Evolutionary conservation across 129 eudicot genomes (phyloP).

Genomic region (sunflower (Helianthus annuus)): DNA sequence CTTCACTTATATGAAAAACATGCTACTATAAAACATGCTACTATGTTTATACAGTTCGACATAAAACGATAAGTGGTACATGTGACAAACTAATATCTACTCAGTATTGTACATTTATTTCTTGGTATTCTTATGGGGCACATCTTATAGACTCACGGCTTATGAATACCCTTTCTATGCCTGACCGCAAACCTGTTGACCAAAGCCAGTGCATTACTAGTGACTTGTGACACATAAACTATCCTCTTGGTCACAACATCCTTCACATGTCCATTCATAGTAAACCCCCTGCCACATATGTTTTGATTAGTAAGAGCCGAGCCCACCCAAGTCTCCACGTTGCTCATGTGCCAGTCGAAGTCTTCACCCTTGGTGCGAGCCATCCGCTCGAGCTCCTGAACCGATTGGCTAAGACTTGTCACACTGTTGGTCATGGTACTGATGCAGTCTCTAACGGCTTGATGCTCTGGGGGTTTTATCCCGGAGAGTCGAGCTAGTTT

Average conservation of each 20-base stretch:
- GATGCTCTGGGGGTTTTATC: slow-evolving; percentile 48
- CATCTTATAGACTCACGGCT: not conserved
- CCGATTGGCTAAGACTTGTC: slow-evolving; percentile 55
- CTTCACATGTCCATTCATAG: slow-evolving; percentile 58
- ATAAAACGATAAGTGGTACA: not conserved
- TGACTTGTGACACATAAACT: slow-evolving; percentile 53
- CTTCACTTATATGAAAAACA: not conserved
- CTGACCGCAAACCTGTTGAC: slow-evolving; percentile 67
- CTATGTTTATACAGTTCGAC: not conserved
- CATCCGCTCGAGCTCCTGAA: slow-evolving; percentile 52
- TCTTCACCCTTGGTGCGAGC: slow-evolving; percentile 45
- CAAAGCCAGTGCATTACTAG: slow-evolving; percentile 87
- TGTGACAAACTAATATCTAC: not conserved
- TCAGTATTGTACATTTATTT: slow-evolving; percentile 23
- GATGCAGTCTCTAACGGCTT: slow-evolving; percentile 65
- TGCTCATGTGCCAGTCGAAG: slow-evolving; percentile 79
- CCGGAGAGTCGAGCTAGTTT: slow-evolving; percentile 39
- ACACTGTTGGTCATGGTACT: slow-evolving; percentile 56
- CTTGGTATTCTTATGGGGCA: slow-evolving; percentile 9
- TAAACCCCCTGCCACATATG: slow-evolving; percentile 70
- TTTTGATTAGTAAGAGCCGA: slow-evolving; percentile 71
- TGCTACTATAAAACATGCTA: not conserved
- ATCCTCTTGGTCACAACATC: slow-evolving; percentile 47
- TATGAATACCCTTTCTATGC: slow-evolving; percentile 37
- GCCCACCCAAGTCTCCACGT: slow-evolving; percentile 88